Conservation (phyloP, 2,329 filamentous ascomycete genomes). For the Xylogone sp. region DNA sequence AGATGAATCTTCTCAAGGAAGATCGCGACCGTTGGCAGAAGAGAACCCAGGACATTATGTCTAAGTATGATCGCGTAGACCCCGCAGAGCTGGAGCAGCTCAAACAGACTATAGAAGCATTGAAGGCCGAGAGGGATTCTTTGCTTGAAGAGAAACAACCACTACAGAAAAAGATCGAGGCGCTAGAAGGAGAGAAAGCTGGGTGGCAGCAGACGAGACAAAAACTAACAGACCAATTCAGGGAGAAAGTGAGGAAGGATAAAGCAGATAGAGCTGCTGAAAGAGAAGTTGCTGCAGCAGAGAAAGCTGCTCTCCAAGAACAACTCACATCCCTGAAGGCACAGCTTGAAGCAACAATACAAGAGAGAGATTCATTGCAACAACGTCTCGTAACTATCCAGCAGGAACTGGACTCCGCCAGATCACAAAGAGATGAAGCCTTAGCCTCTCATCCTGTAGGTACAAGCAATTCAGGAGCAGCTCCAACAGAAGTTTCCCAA, state of each 20-base stretch:
- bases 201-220: constrained; percentile 49
- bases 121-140: constrained; percentile 62
- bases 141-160: constrained; percentile 33
- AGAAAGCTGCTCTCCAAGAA: constrained; percentile 36
- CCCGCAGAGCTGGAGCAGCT: constrained; percentile 88
- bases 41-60: constrained; percentile 90
- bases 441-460: constrained; percentile 10
- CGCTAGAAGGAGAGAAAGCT: constrained; percentile 50
- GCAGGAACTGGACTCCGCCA: constrained; percentile 38
- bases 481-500: constrained; percentile 40
- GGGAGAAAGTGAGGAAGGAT: constrained; percentile 54
- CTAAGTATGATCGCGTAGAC: constrained; percentile 93
- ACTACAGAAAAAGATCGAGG: constrained; percentile 50
- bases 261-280: constrained; percentile 49
- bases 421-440: constrained; percentile 43
- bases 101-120: constrained; percentile 67
- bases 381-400: constrained; percentile 28
- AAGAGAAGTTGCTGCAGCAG: constrained; percentile 31
- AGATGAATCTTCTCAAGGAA: constrained; percentile 83
- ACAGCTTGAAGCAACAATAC: constrained; percentile 41
- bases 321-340: constrained; percentile 38
- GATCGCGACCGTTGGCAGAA: constrained; percentile 96
- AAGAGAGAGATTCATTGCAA: constrained; percentile 28
- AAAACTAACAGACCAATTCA: constrained; percentile 59
- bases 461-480: constrained; percentile 17